These are phyloP conservation scores for Kondoa subrosea DNA, from an alignment of 768 basidiomycete species.

Conservation along the genomic window DNA sequence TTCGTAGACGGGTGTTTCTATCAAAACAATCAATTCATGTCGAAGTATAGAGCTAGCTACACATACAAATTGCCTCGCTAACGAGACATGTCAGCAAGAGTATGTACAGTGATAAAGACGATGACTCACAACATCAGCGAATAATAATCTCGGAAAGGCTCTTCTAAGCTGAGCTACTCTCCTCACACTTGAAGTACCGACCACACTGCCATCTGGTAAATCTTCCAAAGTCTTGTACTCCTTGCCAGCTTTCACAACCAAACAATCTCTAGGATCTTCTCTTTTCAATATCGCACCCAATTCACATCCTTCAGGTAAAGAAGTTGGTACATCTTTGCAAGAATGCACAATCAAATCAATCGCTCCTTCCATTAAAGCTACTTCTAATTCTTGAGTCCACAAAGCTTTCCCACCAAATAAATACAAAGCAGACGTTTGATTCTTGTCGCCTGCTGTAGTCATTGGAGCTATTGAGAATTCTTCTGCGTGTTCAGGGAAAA, in stretches of 20 bases:
- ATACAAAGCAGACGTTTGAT: constrained; percentile 70
- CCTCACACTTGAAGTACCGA: constrained; percentile 91
- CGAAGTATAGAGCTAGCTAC: not conserved
- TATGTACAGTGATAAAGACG: not conserved
- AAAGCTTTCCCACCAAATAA: constrained; percentile 61
- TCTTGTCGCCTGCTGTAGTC: constrained; percentile 69
- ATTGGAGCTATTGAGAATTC: constrained; percentile 44
- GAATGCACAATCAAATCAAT: constrained; percentile 88
- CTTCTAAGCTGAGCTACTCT: constrained; percentile 76
- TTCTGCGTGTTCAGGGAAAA: not conserved
- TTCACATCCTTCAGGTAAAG: constrained; percentile 63
- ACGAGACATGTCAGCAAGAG: not conserved
- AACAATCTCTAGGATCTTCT: constrained; percentile 72
- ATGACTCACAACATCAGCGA: constrained; percentile 67
- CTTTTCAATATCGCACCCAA: constrained; percentile 70
- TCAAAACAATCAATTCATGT: constrained; percentile 7
- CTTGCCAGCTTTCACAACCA: constrained; percentile 64
- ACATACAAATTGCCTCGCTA: not conserved
- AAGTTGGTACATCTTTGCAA: constrained; percentile 84
- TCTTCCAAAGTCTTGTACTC: constrained; percentile 59
- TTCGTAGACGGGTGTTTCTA: constrained; percentile 63
- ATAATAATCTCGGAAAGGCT: constrained; percentile 55
- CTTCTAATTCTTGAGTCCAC: constrained; percentile 95
- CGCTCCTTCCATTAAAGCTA: constrained; percentile 48
- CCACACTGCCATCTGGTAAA: constrained; percentile 65